phyloP scores from a whole-genome alignment of 371 early-diverging fungal genomes.

The Rhizomucor miehei region DNA sequence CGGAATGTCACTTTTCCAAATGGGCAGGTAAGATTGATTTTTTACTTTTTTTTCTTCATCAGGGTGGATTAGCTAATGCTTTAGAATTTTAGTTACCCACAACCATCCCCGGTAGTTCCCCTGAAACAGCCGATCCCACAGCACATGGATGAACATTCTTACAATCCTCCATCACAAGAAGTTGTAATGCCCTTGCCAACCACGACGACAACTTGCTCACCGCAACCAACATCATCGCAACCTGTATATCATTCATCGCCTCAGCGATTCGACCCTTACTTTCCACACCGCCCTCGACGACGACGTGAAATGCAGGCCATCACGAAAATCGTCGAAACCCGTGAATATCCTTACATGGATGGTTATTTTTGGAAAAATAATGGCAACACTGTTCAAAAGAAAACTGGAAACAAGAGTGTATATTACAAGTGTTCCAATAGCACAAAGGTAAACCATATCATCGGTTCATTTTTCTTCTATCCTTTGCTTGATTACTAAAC shows the following conservation, averaged over 20 bases:
- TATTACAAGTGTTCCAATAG: constrained; percentile 59
- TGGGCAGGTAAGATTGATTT: constrained; percentile 23
- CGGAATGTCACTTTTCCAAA: constrained; percentile 12
- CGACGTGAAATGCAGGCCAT: constrained; percentile 65
- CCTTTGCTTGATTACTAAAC: background rate
- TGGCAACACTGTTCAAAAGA: constrained; percentile 60
- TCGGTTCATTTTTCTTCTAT: background rate
- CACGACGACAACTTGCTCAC: background rate
- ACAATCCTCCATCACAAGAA: background rate
- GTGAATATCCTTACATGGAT: constrained; percentile 46
- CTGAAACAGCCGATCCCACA: background rate
- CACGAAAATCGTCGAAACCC: constrained; percentile 56
- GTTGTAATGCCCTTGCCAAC: background rate
- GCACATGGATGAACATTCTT: background rate
- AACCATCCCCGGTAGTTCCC: background rate
- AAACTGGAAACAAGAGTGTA: constrained; percentile 58
- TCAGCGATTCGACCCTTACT: constrained; percentile 16
- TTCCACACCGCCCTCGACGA: constrained; percentile 43
- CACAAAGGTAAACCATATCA: constrained; percentile 26
- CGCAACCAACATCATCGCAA: background rate
- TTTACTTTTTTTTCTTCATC: constrained; percentile 5
- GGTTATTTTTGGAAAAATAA: constrained; percentile 60
- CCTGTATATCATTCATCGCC: constrained; percentile 5
- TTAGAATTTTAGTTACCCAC: background rate
- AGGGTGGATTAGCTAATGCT: background rate